Base-by-base conservation (phyloP, 768 basidiomycete species). In the Strobilomyces dryophilus region DNA sequence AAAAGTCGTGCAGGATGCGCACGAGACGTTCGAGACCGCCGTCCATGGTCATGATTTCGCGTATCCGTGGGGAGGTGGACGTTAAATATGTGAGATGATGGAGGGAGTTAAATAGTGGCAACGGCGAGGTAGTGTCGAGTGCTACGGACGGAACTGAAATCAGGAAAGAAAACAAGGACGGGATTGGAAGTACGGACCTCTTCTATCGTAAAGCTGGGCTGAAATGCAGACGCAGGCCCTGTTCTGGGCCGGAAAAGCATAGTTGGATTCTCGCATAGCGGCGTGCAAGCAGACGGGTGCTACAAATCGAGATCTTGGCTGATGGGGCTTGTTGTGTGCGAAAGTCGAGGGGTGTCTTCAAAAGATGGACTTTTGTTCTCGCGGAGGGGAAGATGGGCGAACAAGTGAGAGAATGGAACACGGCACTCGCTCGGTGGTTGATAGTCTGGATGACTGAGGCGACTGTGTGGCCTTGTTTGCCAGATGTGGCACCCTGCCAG, bases 21-120 rank as follows among this genome's bases (percentile, higher is more conserved):
- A 98, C 89, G 29, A 99, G 85, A 14, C 95, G 87, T 66, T 99
- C 97, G 17, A 99, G 83, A 1, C 97, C 97, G 44, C 97, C 97
- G 65, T 98, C 95, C 80, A 89, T 86, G 27, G 94, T 95, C 82
- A 99, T 90, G 61, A 97, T 98, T 73, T 99, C 97, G 53, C 95
- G 87, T 73, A 99, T 98, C 50, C 94, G 85, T 2, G 97, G 95
- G 0, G 95, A 97, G 7, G 97, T 98, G 1, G 92, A 93, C 8
- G 95, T 98, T 58, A 99, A 87, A 73, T 97, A 95, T 46, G 90
- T 89, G 51, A 98, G 87, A 74, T 97, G 93, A 29, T 91, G 93
- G 48, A 98, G 84, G 37, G 95, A 98, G 75, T 97, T 97, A 76
- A 95, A 85, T 39, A 93, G 75, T 15, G 86, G 89, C 40, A 84